Conservation (phyloP, 768 basidiomycete genomes). For the Suillus placidus region DNA sequence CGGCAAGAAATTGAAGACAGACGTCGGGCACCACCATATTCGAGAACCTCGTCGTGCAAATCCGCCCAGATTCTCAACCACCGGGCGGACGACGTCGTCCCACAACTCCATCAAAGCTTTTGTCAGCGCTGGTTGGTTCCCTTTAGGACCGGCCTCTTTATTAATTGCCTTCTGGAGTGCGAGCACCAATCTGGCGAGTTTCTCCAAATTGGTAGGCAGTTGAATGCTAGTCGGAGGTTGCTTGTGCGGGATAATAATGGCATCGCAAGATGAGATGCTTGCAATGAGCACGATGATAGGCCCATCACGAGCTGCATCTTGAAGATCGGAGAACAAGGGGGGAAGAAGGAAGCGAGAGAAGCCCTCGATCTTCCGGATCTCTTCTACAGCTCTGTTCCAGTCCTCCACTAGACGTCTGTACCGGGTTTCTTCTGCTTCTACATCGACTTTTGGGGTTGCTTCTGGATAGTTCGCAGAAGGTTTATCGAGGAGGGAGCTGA, state of each 20-base stretch:
- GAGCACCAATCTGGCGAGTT: too few relatives aligned
- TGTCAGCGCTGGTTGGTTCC: too few relatives aligned
- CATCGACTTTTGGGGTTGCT: neutral
- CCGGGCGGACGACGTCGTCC: constrained; percentile 2
- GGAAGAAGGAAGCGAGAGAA: constrained; percentile 23
- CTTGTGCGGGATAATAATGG: too few relatives aligned
- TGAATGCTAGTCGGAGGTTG: too few relatives aligned
- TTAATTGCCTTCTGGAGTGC: too few relatives aligned
- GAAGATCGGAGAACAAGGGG: constrained; percentile 14
- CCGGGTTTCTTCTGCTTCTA: constrained; percentile 7
- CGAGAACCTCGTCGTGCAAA: neutral
- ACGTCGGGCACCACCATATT: neutral
- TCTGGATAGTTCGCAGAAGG: neutral
- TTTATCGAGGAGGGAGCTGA: constrained; percentile 15
- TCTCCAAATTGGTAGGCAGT: too few relatives aligned
- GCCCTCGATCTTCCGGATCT: constrained; percentile 9
- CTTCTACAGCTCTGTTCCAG: constrained; percentile 3
- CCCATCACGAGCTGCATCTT: constrained; percentile 13
- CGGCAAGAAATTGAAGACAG: neutral
- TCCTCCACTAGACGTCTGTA: constrained; percentile 16
- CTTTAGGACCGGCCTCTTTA: too few relatives aligned
- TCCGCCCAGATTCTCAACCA: neutral
- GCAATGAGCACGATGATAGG: too few relatives aligned
- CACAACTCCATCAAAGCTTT: constrained; percentile 1
- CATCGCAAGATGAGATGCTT: too few relatives aligned